A percentile compares a stretch with the other conserved stretches of the same genome.
Evolutionary conservation across 352 stramenopile genomes (phyloP).

Genomic region (Globisporangium canariense): DNA sequence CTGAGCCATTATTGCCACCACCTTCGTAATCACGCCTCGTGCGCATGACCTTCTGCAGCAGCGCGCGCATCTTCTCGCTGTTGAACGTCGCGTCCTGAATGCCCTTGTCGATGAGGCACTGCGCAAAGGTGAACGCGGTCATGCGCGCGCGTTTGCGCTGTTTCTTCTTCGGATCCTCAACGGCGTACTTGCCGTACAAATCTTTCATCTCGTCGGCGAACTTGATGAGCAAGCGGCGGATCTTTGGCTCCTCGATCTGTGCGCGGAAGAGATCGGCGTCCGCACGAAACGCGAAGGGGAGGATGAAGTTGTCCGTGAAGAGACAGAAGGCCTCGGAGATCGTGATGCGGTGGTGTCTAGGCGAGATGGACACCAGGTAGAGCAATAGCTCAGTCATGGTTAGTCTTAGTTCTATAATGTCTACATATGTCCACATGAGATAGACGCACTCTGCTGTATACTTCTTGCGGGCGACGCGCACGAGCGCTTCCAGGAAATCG

Average conservation of each 20-base stretch:
- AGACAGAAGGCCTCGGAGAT: constrained; percentile 76
- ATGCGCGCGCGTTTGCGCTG: constrained; percentile 41
- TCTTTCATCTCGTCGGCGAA: constrained; percentile 56
- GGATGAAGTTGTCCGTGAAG: constrained; percentile 68
- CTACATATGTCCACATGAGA: neutral
- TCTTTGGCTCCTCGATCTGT: constrained; percentile 66
- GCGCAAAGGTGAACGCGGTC: constrained; percentile 57
- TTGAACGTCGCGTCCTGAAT: constrained; percentile 62
- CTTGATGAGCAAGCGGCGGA: constrained; percentile 59
- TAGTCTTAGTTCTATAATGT: neutral
- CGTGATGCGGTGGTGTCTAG: constrained; percentile 54
- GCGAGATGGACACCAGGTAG: neutral
- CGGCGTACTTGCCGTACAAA: constrained; percentile 51
- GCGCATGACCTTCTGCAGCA: constrained; percentile 53
- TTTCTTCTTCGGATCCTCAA: constrained; percentile 40
- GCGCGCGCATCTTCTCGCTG: constrained; percentile 49
- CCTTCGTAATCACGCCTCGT: constrained; percentile 28
- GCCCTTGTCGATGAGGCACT: constrained; percentile 59
- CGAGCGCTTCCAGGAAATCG: constrained; percentile 67
- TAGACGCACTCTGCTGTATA: constrained; percentile 54
- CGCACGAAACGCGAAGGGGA: constrained; percentile 69
- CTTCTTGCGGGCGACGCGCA: constrained; percentile 58
- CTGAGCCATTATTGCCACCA: neutral
- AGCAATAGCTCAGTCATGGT: neutral
- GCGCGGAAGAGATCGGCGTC: constrained; percentile 72